These are phyloP conservation scores for Diaporthe caulivora DNA, from an alignment of 2,329 filamentous ascomycete genomes.

Conservation along the genomic window DNA sequence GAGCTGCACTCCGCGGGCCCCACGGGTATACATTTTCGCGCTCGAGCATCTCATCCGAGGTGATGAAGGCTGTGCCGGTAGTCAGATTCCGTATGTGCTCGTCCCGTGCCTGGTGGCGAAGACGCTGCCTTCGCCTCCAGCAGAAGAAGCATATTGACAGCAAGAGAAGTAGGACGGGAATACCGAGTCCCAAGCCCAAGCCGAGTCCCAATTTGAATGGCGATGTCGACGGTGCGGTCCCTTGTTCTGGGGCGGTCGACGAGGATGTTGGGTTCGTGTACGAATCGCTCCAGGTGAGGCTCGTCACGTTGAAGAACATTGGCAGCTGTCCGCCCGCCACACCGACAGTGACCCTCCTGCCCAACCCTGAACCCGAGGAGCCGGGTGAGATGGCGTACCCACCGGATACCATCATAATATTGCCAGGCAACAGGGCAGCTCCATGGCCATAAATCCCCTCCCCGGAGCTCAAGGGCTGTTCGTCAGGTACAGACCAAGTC, in stretches of 20 bases:
- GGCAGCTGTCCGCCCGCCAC: slow-evolving; percentile 41
- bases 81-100: slow-evolving; percentile 44
- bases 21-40: slow-evolving; percentile 49
- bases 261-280: slow-evolving; percentile 60
- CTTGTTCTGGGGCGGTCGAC: slow-evolving; percentile 6
- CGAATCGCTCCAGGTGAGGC: slow-evolving; percentile 63
- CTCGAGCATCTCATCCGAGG: slow-evolving; percentile 61
- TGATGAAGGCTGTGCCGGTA: slow-evolving; percentile 36
- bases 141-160: slow-evolving; percentile 58
- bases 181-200: slow-evolving; percentile 74
- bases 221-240: slow-evolving; percentile 39
- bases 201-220: slow-evolving; percentile 68
- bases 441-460: slow-evolving; percentile 73
- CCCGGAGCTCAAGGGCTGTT: slow-evolving; percentile 56
- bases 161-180: slow-evolving; percentile 63
- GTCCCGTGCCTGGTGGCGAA: slow-evolving; percentile 54
- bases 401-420: slow-evolving; percentile 77
- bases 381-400: slow-evolving; percentile 64
- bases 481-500: slow-evolving; percentile 75
- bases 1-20: slow-evolving; percentile 43
- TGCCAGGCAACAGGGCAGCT: slow-evolving; percentile 72
- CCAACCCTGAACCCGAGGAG: slow-evolving; percentile 16
- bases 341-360: slow-evolving; percentile 25
- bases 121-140: slow-evolving; percentile 60
- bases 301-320: slow-evolving; percentile 70